Base-by-base conservation (phyloP, 2,329 filamentous ascomycete species). In the Stenocarpella maydis region DNA sequence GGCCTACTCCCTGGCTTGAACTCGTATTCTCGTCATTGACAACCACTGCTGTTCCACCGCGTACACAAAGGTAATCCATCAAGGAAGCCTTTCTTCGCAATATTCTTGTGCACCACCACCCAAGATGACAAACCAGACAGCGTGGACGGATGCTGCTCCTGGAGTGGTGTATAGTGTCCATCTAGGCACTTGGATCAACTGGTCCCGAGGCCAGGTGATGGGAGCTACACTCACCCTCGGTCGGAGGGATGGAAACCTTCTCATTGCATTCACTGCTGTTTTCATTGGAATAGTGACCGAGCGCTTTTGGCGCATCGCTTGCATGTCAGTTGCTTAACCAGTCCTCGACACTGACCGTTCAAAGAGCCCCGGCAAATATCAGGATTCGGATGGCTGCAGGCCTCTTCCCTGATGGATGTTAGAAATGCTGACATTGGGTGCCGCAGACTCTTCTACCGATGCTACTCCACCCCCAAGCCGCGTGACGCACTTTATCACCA, bases 251-350 rank as follows among this genome's bases (percentile, higher is more conserved):
- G 80, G 77, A 6, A 76, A 72, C 19, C 66, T 80, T 5, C 69
- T 81, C 15, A 76, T 78, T 26, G 76, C 78, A 5, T 80, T 80
- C 65, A 43, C 79, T 1, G 78, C 79, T 10, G 73, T 78, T n/a
- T 80, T 80, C 63, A 71, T 78, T 17, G 72, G 72, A 0, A 41
- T 77, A 26, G 69, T 75, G 3, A 75, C 75, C 0, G 69, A 70
- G 1, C 64, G 74, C 2, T 39, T 75, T 14, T 78, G 77, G 76
- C 67, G 70, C 1, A 66, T 77, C 4, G 39, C 71, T 10, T 73
- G 71, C 55, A 43, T 60, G 55, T 60, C 1, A 60, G 55, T 26
- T 28, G 31, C 9, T 34, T 34, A 34, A 34, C 31, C n/a, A n/a
- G 31, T 34, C 31, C 31, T 4, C 31, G 31, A 9, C n/a, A n/a